Percentiles rank a stretch among this genome's conserved stretches.
These are phyloP conservation scores for Stagonosporopsis cucurbitacearum DNA, from an alignment of 2,329 filamentous ascomycete species.

Conservation along the genomic window DNA sequence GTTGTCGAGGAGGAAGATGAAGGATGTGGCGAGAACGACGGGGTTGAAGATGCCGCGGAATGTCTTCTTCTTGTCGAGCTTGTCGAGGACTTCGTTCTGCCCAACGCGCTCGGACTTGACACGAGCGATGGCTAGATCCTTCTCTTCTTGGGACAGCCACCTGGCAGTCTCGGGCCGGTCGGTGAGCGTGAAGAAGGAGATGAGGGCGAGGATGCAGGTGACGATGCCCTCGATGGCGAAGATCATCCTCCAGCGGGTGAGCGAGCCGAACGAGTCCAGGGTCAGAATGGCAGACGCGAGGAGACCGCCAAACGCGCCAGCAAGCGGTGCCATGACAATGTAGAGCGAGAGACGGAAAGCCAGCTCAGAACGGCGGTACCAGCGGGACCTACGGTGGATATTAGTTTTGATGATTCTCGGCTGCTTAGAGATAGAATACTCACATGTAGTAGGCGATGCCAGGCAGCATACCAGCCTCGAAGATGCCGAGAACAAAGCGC, in stretches of 20 bases:
- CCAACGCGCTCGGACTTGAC: constrained; percentile 72
- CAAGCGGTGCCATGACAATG: constrained; percentile 73
- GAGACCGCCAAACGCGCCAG: constrained; percentile 74
- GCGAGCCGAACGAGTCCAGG: constrained; percentile 63
- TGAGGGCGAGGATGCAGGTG: constrained; percentile 62
- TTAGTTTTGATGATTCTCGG: background rate
- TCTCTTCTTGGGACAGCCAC: constrained; percentile 71
- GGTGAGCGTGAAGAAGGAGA: constrained; percentile 69
- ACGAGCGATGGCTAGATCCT: constrained; percentile 69
- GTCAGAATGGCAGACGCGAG: constrained; percentile 67
- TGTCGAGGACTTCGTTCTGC: constrained; percentile 68
- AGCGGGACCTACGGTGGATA: constrained; percentile 57
- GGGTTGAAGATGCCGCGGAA: constrained; percentile 69
- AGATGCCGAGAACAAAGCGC: constrained; percentile 69
- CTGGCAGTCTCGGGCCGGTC: constrained; percentile 71
- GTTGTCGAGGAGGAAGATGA: constrained; percentile 70
- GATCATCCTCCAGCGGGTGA: constrained; percentile 71
- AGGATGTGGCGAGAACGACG: constrained; percentile 62
- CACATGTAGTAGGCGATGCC: constrained; percentile 74
- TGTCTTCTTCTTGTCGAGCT: constrained; percentile 65
- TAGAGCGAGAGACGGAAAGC: constrained; percentile 72
- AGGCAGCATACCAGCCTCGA: constrained; percentile 74
- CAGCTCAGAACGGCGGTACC: constrained; percentile 74
- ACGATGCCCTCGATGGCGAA: constrained; percentile 75
- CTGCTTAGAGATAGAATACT: background rate